Evolutionary conservation across 2,329 filamentous ascomycete species (phyloP).

Genomic region (Clonostachys sp.): DNA sequence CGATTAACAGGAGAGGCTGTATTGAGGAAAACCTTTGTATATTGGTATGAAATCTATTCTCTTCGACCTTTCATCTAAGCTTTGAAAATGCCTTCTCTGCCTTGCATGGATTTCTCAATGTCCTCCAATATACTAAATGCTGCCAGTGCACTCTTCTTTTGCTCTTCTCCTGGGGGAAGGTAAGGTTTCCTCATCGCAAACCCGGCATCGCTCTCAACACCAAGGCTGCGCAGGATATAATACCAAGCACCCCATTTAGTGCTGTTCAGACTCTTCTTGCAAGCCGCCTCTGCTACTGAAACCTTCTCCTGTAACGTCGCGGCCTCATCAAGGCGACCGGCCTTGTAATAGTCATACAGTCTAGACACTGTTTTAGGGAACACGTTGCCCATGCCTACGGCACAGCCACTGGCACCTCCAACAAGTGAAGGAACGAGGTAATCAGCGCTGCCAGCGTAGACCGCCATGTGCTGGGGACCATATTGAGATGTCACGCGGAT

Average conservation of each 20-base stretch:
- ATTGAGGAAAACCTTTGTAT: too few relatives aligned
- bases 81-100: background rate
- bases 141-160: constrained; percentile 34
- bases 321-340: constrained; percentile 28
- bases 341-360: constrained; percentile 33
- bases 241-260: constrained; percentile 41
- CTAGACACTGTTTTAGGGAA: constrained; percentile 34
- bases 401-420: constrained; percentile 33
- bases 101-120: constrained; percentile 24
- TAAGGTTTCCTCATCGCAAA: constrained; percentile 40
- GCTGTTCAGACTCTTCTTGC: constrained; percentile 39
- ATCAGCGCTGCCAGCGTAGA: constrained; percentile 37
- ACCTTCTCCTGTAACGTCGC: constrained; percentile 32
- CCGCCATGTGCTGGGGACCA: constrained; percentile 29
- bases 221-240: constrained; percentile 30
- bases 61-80: too few relatives aligned
- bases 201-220: constrained; percentile 21
- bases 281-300: constrained; percentile 42
- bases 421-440: constrained; percentile 33
- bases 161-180: constrained; percentile 23
- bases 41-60: too few relatives aligned
- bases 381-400: constrained; percentile 39
- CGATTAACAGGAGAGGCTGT: too few relatives aligned
- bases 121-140: constrained; percentile 29
- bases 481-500: constrained; percentile 48